Conservation (phyloP, 2,329 filamentous ascomycete species). For the Trichoderma cornu-damae region DNA sequence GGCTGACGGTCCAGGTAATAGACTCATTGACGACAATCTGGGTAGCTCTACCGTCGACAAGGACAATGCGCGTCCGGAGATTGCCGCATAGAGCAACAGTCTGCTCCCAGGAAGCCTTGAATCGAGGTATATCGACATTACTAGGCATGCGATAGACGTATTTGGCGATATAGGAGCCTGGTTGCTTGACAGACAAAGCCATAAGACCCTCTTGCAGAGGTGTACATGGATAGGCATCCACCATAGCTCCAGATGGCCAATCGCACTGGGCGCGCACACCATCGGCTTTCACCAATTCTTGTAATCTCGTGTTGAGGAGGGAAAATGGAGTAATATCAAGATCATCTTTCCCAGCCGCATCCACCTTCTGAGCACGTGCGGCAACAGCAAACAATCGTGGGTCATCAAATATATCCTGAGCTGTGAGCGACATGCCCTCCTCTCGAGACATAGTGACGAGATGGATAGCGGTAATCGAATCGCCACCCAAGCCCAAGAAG, state of each 20-base stretch:
- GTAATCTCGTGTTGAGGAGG: neutral
- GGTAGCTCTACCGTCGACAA: constrained; percentile 4
- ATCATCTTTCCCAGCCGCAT: neutral
- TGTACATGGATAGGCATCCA: constrained; percentile 38
- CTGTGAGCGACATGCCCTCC: constrained; percentile 17
- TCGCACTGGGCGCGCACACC: neutral
- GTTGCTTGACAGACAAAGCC: constrained; percentile 29
- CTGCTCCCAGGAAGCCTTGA: constrained; percentile 29
- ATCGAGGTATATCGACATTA: constrained; percentile 23
- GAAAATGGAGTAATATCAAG: neutral
- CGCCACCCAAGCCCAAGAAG: constrained; percentile 27
- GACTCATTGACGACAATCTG: constrained; percentile 17
- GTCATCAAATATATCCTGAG: constrained; percentile 16
- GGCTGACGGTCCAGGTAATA: neutral
- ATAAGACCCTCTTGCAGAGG: constrained; percentile 38
- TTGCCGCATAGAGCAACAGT: constrained; percentile 10
- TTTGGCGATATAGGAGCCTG: constrained; percentile 34
- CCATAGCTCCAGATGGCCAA: constrained; percentile 13
- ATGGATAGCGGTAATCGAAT: constrained; percentile 32
- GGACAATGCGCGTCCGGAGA: constrained; percentile 20
- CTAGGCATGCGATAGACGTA: constrained; percentile 23
- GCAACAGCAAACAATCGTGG: constrained; percentile 10
- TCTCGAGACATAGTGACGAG: constrained; percentile 11
- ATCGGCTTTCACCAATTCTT: neutral
- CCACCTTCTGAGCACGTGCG: neutral